phyloP scores from a whole-genome alignment of 2,329 filamentous ascomycete genomes.

The Nemania sp. region DNA sequence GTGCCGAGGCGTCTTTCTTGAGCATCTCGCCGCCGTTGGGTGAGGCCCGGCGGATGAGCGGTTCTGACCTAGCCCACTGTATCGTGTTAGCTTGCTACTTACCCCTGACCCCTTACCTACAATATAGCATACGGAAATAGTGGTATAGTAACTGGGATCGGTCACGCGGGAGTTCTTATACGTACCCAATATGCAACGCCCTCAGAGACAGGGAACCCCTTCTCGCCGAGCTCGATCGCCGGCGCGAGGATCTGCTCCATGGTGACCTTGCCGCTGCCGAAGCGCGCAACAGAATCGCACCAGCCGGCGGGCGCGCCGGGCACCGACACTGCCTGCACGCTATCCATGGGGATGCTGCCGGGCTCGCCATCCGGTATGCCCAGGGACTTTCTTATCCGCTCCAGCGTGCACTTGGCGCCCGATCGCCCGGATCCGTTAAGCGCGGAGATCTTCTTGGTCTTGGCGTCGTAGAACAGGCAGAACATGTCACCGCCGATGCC shows the following conservation, averaged over 20 bases:
- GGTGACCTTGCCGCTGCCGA: constrained; percentile 83
- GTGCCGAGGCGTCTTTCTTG: constrained; percentile 70
- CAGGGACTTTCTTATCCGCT: constrained; percentile 70
- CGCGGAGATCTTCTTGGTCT: constrained; percentile 78
- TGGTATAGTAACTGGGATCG: neutral
- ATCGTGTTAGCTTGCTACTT: neutral
- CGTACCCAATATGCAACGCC: constrained; percentile 69
- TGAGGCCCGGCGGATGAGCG: constrained; percentile 69
- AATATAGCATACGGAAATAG: too few species aligned
- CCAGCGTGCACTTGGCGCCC: constrained; percentile 68
- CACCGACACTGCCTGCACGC: constrained; percentile 80
- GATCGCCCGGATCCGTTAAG: constrained; percentile 94
- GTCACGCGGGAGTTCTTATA: too few species aligned
- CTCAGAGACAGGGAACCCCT: constrained; percentile 88
- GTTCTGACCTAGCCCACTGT: constrained; percentile 74
- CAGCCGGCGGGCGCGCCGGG: constrained; percentile 92
- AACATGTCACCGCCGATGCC: constrained; percentile 98
- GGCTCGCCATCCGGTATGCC: constrained; percentile 59
- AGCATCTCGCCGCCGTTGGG: constrained; percentile 88
- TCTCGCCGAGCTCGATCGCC: constrained; percentile 82
- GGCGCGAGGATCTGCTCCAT: constrained; percentile 78
- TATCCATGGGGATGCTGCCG: constrained; percentile 70
- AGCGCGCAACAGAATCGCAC: constrained; percentile 84
- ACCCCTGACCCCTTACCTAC: too few species aligned
- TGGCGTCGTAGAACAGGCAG: constrained; percentile 86